Conservation (phyloP, 164 flowering plant species). For the Vitis amurensis region DNA sequence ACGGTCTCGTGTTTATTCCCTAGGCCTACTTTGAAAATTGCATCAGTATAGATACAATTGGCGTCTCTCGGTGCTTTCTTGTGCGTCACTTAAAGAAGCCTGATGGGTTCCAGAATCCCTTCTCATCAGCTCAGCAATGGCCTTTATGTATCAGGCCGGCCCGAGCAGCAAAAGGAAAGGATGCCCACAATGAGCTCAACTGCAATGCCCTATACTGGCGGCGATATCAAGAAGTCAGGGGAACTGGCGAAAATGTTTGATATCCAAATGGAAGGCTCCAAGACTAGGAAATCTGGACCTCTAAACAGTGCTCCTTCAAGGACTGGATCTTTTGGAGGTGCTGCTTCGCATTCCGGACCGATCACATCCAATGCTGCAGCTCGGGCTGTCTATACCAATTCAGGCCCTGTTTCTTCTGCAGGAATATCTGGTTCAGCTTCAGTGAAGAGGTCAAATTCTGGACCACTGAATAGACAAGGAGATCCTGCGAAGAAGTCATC, state of each 20-base stretch:
- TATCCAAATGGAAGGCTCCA: conserved; percentile 76
- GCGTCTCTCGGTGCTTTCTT: too few relatives aligned
- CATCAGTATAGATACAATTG: too few relatives aligned
- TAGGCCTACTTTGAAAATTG: too few relatives aligned
- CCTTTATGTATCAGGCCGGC: conserved; percentile 89
- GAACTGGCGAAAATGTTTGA: conserved; percentile 99
- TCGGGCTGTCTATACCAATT: conserved; percentile 31
- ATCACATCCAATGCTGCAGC: conserved; percentile 53
- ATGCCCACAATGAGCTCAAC: conserved; percentile 83
- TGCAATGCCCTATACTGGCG: conserved; percentile 97
- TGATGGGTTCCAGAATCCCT: conserved; percentile 94
- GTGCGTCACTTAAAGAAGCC: conserved; percentile 2
- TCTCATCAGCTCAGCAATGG: conserved; percentile 94
- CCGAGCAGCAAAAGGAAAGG: conserved; percentile 92
- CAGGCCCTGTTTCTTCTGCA: conserved; percentile 46
- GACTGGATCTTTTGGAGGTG: conserved; percentile 89
- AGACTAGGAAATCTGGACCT: conserved; percentile 91
- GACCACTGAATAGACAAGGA: conserved; percentile 86
- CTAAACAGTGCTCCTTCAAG: conserved; percentile 72
- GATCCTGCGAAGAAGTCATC: conserved; percentile 84
- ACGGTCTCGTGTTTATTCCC: too few relatives aligned
- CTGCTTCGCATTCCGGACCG: conserved; percentile 84
- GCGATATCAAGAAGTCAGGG: conserved; percentile 96
- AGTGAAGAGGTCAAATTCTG: conserved; percentile 82
- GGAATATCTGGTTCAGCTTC: conserved; percentile 58